Evolutionary conservation across 1,284 basidiomycete genomes (phyloP), one percentile per base, ranked within the genome.

Genomic region (Megacollybia platyphylla): DNA sequence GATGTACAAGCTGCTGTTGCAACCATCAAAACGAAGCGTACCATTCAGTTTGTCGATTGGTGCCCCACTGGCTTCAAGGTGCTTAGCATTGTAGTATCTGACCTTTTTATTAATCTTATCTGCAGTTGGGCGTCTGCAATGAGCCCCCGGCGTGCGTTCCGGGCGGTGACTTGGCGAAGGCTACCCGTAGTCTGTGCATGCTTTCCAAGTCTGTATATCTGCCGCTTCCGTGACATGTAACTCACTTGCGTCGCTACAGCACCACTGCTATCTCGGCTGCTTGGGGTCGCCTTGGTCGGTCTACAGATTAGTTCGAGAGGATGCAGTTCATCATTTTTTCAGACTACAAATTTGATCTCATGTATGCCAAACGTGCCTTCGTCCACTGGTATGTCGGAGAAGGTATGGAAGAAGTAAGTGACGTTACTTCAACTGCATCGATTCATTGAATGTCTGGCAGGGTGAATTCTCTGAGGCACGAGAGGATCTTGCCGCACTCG

Each of bases 301-400:
- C 27, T 18, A 27, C 27, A 28, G 7, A 1, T 11, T 27, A 6
- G 26, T 36, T 24, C 5, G 20, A 24, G 20, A 24, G 20, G 20
- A 24, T 24, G 20, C 20, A 24, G 20, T 24, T 24, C 20, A 24
- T 24, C 20, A 24, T 24, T 29, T 28, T 43, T 40, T 2, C 46
- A 73, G 93, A 98, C 71, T 87, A 96, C 77, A 98, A 98, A 70
- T 99, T 98, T 63, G 94, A 98, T 63, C 76, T 98, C 54, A 80
- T 98, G 58, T 93, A 92, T 71, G 92, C 90, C 44, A 94, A 94
- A 70, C 87, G 91, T 63, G 90, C 90, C 40, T 96, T 96, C 56
- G 91, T 94, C 20, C 90, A 96, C 68, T 96, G 90, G 89, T 97
- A 97, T 59, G 92, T 96, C 51, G 93, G 93, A 57, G 93, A 97